These are phyloP conservation scores for Leccinum rimulosum DNA, from an alignment of 768 basidiomycete species.

Conservation along the genomic window DNA sequence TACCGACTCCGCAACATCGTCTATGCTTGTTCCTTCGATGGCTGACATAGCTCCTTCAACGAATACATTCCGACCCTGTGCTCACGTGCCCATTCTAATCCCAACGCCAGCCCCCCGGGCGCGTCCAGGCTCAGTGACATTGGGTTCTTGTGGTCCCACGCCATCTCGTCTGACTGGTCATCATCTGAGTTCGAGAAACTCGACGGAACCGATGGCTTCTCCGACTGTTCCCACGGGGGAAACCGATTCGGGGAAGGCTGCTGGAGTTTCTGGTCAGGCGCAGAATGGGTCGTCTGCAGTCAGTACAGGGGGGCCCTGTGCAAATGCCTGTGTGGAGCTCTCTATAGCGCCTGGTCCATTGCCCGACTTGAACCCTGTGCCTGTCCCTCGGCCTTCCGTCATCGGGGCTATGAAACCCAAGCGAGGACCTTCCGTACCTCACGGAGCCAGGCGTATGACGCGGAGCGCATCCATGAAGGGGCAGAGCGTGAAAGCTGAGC, in stretches of 20 bases:
- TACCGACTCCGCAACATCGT: background rate
- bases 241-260: background rate
- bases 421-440: conserved; percentile 10
- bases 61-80: background rate
- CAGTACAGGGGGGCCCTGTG: background rate
- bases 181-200: background rate
- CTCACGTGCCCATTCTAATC: conserved; percentile 1
- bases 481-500: conserved; percentile 6
- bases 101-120: conserved; percentile 5
- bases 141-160: background rate
- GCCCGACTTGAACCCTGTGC: background rate
- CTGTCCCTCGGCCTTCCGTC: background rate
- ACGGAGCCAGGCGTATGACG: conserved; percentile 23
- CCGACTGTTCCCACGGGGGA: background rate
- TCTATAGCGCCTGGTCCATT: background rate
- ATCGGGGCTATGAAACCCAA: conserved; percentile 18
- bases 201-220: conserved; percentile 4
- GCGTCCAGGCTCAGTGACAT: background rate
- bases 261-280: background rate
- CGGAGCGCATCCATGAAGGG: conserved; percentile 30
- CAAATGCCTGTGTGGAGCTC: background rate
- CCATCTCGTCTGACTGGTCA: conserved; percentile 4
- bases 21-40: background rate
- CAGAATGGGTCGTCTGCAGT: background rate
- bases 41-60: conserved; percentile 6